Percentiles rank a stretch among this genome's conserved stretches.
Evolutionary conservation across 2,329 filamentous ascomycete genomes (phyloP).

Genomic region (Neofusicoccum umdonicola): DNA sequence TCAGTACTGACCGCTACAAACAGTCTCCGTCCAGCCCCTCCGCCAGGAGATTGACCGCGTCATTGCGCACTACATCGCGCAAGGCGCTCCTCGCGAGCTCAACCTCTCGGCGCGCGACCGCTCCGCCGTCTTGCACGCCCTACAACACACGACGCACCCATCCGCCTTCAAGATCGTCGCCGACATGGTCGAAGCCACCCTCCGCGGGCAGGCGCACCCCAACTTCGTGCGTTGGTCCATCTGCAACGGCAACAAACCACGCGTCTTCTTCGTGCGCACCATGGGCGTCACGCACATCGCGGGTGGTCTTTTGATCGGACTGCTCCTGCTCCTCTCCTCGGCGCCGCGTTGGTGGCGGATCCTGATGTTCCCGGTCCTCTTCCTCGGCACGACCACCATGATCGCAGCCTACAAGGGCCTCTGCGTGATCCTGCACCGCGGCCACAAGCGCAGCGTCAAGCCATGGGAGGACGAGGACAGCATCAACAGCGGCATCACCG

Average conservation of each 20-base stretch:
- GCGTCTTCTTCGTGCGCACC: constrained; percentile 66
- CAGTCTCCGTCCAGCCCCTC: constrained; percentile 56
- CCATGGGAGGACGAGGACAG: constrained; percentile 67
- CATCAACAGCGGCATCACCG: constrained; percentile 10
- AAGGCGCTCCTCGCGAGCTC: constrained; percentile 65
- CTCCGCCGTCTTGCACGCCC: constrained; percentile 61
- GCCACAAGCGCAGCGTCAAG: constrained; percentile 72
- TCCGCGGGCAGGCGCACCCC: constrained; percentile 74
- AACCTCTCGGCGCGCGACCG: constrained; percentile 69
- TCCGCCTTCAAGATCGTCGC: constrained; percentile 64
- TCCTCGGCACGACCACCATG: constrained; percentile 68
- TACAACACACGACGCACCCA: constrained; percentile 75
- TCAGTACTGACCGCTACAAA: not conserved
- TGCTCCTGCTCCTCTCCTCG: constrained; percentile 65
- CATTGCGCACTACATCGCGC: constrained; percentile 71
- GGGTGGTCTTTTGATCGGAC: constrained; percentile 56
- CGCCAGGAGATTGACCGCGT: constrained; percentile 72
- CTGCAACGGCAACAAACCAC: constrained; percentile 74
- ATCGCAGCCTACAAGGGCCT: constrained; percentile 75
- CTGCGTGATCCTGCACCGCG: constrained; percentile 72
- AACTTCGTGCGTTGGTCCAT: constrained; percentile 85
- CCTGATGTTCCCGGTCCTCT: constrained; percentile 62
- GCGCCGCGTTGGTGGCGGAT: constrained; percentile 65
- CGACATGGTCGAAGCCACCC: constrained; percentile 63
- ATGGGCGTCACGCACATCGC: constrained; percentile 62